Base-by-base conservation (phyloP, 2,329 filamentous ascomycete species). In the Albophoma yamanashiensis region DNA sequence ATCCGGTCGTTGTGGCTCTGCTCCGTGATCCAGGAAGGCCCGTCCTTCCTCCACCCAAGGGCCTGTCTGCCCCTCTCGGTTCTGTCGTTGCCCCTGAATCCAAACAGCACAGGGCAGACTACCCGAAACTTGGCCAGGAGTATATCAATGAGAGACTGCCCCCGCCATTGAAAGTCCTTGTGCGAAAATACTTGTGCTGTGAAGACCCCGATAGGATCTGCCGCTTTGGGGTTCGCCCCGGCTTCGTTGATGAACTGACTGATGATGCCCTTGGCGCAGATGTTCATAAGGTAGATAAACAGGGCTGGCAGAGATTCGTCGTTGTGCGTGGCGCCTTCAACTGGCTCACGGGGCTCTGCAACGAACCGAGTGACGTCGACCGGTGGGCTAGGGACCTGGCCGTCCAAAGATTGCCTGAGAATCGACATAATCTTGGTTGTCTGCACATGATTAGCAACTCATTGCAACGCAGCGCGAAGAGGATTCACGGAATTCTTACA, bases 71-170 rank as follows among this genome's bases (percentile, higher is more conserved):
- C 91, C 14, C 79, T 78, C 55, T 85, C 81, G 0, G 87, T 95
- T 62, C 81, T 86, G 70, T 96, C 91, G 63, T 79, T 85, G 31
- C 91, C 92, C 52, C 84, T 82, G 64, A 92, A 84, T 22, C 93
- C 93, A 70, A 95, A 97, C 0, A 99, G 78, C 1, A 92, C 87
- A 0, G 94, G 93, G 67, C 91, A 96, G 4, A 84, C 80, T 20
- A 89, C 79, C 62, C 92, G 86, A 68, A 90, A 89, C 73, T 97
- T 97, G 59, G 92, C 79, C 67, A 96, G 87, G 38, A 97, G 79
- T 61, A 97, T 89, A 69, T 95, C 90, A 58, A 91, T 87, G 61
- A 96, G 78, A 1, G 87, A 82, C 56, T 82, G 74, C 11, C 85
- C 87, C 57, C 86, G 82, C 80, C 86, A 89, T 59, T 82, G 78